These are phyloP conservation scores for Ophiocordyceps robertsii DNA, from an alignment of 2,329 filamentous ascomycete genomes.

Conservation along the genomic window DNA sequence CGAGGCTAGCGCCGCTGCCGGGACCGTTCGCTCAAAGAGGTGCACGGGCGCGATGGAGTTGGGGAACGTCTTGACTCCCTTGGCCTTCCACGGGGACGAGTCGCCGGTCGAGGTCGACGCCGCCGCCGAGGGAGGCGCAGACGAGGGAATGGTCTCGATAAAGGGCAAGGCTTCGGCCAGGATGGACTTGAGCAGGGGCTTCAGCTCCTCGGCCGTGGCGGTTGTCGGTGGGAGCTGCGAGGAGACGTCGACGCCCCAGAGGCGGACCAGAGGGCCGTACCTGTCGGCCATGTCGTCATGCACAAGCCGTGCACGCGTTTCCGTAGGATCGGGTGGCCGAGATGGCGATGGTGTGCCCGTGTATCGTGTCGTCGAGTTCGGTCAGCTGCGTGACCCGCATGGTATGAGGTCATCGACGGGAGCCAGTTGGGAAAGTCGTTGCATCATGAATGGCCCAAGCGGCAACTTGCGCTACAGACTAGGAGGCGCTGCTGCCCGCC, in stretches of 20 bases:
- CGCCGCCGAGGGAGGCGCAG: too few relatives aligned
- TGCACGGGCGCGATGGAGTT: constrained; percentile 38
- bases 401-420: too few relatives aligned
- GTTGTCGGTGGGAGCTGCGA: constrained; percentile 30
- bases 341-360: too few relatives aligned
- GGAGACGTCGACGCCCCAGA: constrained; percentile 33
- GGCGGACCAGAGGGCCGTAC: constrained; percentile 35
- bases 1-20: constrained; percentile 26
- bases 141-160: constrained; percentile 35
- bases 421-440: too few relatives aligned
- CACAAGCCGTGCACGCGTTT: not conserved
- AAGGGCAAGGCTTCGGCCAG: constrained; percentile 47
- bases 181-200: constrained; percentile 35
- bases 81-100: constrained; percentile 32
- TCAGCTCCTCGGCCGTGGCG: constrained; percentile 27
- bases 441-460: too few relatives aligned
- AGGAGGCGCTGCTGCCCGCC: too few relatives aligned
- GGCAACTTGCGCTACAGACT: too few relatives aligned
- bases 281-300: constrained; percentile 6
- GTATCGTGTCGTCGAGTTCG: too few relatives aligned
- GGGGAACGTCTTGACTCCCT: constrained; percentile 32
- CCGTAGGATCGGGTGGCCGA: not conserved
- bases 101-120: not conserved
- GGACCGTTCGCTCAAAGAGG: constrained; percentile 36
- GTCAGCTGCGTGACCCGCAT: too few relatives aligned